Evolutionary conservation across 106 monocot genomes (phyloP), one percentile per base, ranked within the genome.

Genomic region (Narthecium ossifragum): DNA sequence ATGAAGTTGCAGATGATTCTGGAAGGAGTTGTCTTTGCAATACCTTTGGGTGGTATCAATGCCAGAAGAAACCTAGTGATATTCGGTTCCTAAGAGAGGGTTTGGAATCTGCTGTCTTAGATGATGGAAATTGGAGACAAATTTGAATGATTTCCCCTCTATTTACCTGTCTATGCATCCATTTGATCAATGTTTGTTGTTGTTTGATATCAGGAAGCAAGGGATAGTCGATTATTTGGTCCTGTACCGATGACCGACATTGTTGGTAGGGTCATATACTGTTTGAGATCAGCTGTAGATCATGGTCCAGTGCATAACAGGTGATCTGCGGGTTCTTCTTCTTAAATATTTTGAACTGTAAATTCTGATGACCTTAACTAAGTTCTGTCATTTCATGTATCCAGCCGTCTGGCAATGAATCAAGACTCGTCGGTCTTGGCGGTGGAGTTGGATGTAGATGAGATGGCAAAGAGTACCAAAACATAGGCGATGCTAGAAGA

Each of bases 381-480:
- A n/a, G n/a, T n/a, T n/a, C n/a, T n/a, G n/a, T n/a, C n/a, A n/a
- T n/a, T n/a, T n/a, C n/a, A n/a, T n/a, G n/a, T n/a, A n/a, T 63
- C 45, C 84, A 93, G 93, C 61, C 57, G 46, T 28, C 13, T 46
- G 29, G 85, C 85, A 6, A 76, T 81, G 77, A 69, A 39, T 22
- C 69, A 78, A 27, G 94, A 96, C 59, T 57, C 56, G 36, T 63
- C 90, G 14, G 73, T 96, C 37, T 53, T 96, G 64, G 83, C 85
- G 6, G 83, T 96, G 4, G 94, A 96, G 64, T 70, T 96, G 66
- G 90, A 96, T 65, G 90, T 96, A 2, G 86, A 86, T 29, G 90
- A 96, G 68, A 86, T 96, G 90, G 69, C 70, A 21, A 96, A 73
- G 72, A 86, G 53, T 64, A 53, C 68, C 18, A 94, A 83, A 59